phyloP scores from a whole-genome alignment of 345 rosid species.

The Aquilaria sinensis region DNA sequence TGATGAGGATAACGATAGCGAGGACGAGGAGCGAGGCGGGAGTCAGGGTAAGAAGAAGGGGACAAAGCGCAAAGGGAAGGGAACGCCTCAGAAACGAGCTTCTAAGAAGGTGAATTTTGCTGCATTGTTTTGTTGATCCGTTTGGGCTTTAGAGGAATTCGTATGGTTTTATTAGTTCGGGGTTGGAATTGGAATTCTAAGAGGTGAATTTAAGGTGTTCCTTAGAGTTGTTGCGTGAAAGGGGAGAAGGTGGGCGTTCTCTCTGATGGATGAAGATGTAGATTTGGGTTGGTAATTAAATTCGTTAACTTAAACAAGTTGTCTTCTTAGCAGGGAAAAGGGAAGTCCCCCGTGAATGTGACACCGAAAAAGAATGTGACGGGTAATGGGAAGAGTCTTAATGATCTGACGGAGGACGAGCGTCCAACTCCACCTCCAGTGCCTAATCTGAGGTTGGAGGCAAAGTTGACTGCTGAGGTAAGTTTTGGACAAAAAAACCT shows the following conservation, averaged over 20 bases:
- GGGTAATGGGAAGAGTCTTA: slow-evolving; percentile 20
- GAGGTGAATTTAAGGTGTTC: too few species aligned
- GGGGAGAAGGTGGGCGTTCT: neutral
- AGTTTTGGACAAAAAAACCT: slow-evolving; percentile 7
- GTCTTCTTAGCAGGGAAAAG: slow-evolving; percentile 19
- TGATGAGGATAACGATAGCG: slow-evolving; percentile 22
- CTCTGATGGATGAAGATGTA: neutral
- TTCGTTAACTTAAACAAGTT: neutral
- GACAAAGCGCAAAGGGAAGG: slow-evolving; percentile 39
- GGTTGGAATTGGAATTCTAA: neutral
- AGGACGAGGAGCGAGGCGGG: slow-evolving; percentile 38
- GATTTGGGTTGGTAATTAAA: neutral
- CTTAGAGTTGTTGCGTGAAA: too few species aligned
- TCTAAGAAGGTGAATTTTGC: slow-evolving; percentile 39
- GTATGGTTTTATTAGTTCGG: neutral
- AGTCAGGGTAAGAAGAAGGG: slow-evolving; percentile 54
- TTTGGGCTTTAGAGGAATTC: neutral
- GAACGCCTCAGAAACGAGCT: slow-evolving; percentile 36
- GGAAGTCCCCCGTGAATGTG: slow-evolving; percentile 34
- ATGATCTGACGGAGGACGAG: slow-evolving; percentile 15
- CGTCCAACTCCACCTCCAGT: slow-evolving; percentile 26
- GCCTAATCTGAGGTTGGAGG: slow-evolving; percentile 73
- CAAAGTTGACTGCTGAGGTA: slow-evolving; percentile 79
- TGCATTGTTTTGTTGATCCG: too few species aligned
- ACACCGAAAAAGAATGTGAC: slow-evolving; percentile 55